Conservation (phyloP, 2,329 filamentous ascomycete species). For the Trichophyton benhamiae region DNA sequence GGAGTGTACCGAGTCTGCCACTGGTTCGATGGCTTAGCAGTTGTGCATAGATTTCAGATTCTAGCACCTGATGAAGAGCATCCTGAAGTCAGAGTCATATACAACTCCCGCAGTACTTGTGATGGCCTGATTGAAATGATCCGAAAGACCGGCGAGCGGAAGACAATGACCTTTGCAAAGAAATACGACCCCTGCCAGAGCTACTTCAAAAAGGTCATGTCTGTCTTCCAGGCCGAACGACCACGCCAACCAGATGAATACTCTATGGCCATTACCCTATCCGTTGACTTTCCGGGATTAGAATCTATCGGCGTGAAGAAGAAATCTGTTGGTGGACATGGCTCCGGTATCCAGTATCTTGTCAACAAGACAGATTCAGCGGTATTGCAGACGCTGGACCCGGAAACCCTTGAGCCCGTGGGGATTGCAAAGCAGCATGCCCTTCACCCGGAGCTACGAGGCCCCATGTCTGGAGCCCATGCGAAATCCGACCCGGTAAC, state of each 20-base stretch:
- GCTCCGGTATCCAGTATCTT: constrained; percentile 36
- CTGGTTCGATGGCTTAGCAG: constrained; percentile 71
- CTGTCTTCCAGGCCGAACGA: constrained; percentile 38
- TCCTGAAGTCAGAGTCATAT: constrained; percentile 42
- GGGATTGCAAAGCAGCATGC: constrained; percentile 47
- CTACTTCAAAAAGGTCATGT: constrained; percentile 59
- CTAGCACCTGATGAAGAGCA: constrained; percentile 29
- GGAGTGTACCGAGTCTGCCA: constrained; percentile 54
- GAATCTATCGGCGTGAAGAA: constrained; percentile 12
- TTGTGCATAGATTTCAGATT: constrained; percentile 62
- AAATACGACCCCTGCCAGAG: constrained; percentile 61
- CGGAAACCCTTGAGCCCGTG: constrained; percentile 59
- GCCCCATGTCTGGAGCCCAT: constrained; percentile 58
- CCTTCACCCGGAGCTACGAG: constrained; percentile 57
- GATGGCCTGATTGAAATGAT: constrained; percentile 52
- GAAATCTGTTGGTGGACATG: constrained; percentile 16
- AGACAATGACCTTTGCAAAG: constrained; percentile 55
- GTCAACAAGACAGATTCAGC: constrained; percentile 50
- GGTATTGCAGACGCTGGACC: constrained; percentile 50
- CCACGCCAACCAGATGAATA: constrained; percentile 24
- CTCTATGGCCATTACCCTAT: constrained; percentile 57
- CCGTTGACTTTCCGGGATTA: constrained; percentile 51
- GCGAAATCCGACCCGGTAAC: constrained; percentile 57
- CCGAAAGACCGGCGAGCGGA: constrained; percentile 45
- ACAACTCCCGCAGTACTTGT: constrained; percentile 58